A percentile compares a stretch with the other conserved stretches of the same genome.
phyloP scores from a whole-genome alignment of 2,329 filamentous ascomycete genomes.

The Nemania sp. region DNA sequence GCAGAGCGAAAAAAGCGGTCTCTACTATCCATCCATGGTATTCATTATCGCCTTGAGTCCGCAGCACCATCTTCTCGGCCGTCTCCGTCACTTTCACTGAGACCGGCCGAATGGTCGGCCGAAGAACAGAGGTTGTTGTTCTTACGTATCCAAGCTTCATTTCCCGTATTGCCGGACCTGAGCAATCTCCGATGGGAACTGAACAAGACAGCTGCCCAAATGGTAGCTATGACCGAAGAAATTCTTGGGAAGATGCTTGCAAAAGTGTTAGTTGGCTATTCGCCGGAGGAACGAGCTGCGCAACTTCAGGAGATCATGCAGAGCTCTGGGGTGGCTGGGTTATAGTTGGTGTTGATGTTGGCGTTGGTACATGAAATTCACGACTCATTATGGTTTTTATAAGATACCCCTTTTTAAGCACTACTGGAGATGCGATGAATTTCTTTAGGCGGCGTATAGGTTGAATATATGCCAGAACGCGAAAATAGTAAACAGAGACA shows the following conservation, averaged over 20 bases:
- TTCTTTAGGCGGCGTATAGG: background rate
- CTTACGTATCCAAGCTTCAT: conserved; percentile 45
- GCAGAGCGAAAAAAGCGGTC: conserved; percentile 44
- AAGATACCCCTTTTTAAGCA: conserved; percentile 23
- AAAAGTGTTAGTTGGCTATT: conserved; percentile 37
- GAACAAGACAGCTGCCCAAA: conserved; percentile 44
- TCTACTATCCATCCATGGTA: conserved; percentile 40
- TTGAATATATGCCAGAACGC: conserved; percentile 4
- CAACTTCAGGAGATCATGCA: conserved; percentile 33
- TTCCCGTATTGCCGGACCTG: conserved; percentile 43
- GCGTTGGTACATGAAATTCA: background rate
- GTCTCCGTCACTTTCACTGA: conserved; percentile 25
- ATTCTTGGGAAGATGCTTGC: conserved; percentile 45
- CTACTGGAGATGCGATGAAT: background rate
- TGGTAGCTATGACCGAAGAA: conserved; percentile 44
- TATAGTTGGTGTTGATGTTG: conserved; percentile 16
- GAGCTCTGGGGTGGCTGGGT: conserved; percentile 11
- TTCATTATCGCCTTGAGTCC: conserved; percentile 24
- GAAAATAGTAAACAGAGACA: conserved; percentile 21
- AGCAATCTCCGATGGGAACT: conserved; percentile 40
- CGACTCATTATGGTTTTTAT: conserved; percentile 12
- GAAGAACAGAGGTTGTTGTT: conserved; percentile 47
- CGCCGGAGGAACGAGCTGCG: conserved; percentile 30
- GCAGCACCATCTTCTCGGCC: conserved; percentile 33
- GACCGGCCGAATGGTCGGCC: conserved; percentile 41